A percentile compares a stretch with the other conserved stretches of the same genome.
Conservation (phyloP, 2,329 filamentous ascomycete genomes). For the Neoscytalidium dimidiatum region DNA sequence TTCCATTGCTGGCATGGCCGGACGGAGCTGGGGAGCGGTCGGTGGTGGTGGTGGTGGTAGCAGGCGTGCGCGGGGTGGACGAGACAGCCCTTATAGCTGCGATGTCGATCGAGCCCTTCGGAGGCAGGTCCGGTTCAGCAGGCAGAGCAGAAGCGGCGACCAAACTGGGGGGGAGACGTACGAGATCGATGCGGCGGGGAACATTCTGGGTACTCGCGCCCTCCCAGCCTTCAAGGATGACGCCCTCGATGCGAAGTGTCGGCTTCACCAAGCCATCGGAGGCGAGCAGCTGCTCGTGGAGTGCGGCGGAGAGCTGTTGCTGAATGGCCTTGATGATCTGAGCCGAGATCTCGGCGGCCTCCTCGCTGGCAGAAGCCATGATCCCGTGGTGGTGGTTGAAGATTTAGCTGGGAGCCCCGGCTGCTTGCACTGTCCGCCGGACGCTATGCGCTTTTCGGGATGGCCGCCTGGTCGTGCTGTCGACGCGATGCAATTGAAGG, state of each 20-base stretch:
- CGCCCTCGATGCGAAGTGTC: neutral
- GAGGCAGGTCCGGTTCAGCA: neutral
- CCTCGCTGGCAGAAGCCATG: constrained; percentile 6
- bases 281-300: constrained; percentile 5
- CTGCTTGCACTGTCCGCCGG: neutral
- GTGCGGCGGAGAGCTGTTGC: neutral
- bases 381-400: neutral
- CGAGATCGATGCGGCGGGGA: constrained; percentile 6
- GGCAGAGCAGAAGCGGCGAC: neutral
- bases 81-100: constrained; percentile 8
- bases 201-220: neutral
- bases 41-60: neutral
- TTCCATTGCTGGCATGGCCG: neutral
- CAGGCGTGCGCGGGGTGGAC: neutral
- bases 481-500: neutral
- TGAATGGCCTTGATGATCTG: constrained; percentile 5
- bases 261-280: neutral
- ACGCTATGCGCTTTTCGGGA: neutral
- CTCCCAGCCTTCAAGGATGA: constrained; percentile 9
- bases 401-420: neutral
- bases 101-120: constrained; percentile 9
- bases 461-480: neutral
- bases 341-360: constrained; percentile 1
- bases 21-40: neutral
- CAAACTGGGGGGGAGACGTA: neutral